Evolutionary conservation across 768 basidiomycete species (phyloP), one percentile per base, ranked within the genome.

Genomic region (Neoboletus magnificus): DNA sequence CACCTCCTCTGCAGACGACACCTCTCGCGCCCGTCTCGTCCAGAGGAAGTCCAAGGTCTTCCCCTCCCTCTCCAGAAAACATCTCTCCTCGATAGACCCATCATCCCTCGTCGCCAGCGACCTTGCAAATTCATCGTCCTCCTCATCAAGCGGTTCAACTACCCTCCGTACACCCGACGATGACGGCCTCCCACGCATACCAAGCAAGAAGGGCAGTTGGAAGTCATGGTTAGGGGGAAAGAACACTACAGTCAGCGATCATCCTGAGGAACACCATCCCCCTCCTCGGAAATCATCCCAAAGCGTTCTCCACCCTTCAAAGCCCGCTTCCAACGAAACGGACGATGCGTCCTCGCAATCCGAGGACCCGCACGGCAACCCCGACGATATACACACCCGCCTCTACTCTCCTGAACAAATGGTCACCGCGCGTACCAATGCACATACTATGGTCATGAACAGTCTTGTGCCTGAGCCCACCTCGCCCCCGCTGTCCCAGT

Each of bases 141-240:
- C 85, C n/a, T 80, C 78, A 32, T 82, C 80, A 40, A 83, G 81
- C 39, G 79, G 78, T 29, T 83, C 80, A 22, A 73, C 75, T 55
- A 69, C 68, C 56, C 68, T 83, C 36, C 83, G 77, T 53, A 86
- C 85, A 8, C 84, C 85, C 43, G 83, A 82, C 63, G 86, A 87
- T 51, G 81, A 83, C 58, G 55, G 65, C 67, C 57, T 66, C 66
- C 57, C 68, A 59, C 67, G 62, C 70, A 69, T 67, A 3, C 63
- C 64, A n/a, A 68, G 58, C 61, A 70, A 73, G 55, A 82, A 75
- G 61, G 79, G 76, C 62, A 75, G 76, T 29, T 87, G 83, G 84
- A 76, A 77, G 52, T 69, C 78, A 3, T 87, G 84, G 84, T 67
- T 86, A 52, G 75, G 74, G 44, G 68, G 71, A 57, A 79, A 67